Percentiles rank a stretch among this genome's conserved stretches.
phyloP scores from a whole-genome alignment of 352 stramenopile genomes.

The Thraustotheca clavata region DNA sequence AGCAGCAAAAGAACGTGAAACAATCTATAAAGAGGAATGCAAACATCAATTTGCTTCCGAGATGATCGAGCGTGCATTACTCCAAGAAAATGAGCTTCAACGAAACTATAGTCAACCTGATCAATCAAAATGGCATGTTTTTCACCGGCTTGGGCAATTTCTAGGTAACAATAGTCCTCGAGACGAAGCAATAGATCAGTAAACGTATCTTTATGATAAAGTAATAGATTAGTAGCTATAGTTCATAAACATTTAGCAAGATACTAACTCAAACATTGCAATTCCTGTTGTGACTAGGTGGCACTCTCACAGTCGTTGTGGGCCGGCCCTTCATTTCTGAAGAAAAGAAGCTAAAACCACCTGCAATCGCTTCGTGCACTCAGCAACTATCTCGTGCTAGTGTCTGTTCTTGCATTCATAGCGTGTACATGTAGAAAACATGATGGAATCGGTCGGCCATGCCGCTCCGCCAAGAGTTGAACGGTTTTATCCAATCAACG shows the following conservation, averaged over 20 bases:
- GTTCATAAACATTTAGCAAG: no score
- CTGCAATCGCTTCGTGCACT: no score
- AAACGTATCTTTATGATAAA: neutral
- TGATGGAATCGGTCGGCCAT: no score
- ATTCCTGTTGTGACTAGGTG: no score
- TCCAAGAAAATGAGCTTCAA: neutral
- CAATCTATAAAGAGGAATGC: neutral
- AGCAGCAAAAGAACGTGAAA: neutral
- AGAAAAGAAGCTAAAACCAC: no score
- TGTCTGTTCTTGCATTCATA: no score
- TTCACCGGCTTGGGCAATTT: constrained; percentile 1
- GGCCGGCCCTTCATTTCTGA: no score
- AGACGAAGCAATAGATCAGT: neutral
- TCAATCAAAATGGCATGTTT: constrained; percentile 12
- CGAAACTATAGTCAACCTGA: neutral
- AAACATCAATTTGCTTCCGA: neutral
- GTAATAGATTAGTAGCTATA: neutral
- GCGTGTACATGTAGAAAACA: no score
- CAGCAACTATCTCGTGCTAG: no score
- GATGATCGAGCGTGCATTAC: neutral
- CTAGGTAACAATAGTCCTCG: neutral
- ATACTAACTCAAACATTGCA: no score
- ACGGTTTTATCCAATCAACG: constrained; percentile 19
- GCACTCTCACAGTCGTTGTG: no score
- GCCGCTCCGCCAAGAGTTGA: no score